These are phyloP conservation scores for Asterella californica DNA, from an alignment of 225 moss, liverwort and hornwort species.

Conservation along the genomic window DNA sequence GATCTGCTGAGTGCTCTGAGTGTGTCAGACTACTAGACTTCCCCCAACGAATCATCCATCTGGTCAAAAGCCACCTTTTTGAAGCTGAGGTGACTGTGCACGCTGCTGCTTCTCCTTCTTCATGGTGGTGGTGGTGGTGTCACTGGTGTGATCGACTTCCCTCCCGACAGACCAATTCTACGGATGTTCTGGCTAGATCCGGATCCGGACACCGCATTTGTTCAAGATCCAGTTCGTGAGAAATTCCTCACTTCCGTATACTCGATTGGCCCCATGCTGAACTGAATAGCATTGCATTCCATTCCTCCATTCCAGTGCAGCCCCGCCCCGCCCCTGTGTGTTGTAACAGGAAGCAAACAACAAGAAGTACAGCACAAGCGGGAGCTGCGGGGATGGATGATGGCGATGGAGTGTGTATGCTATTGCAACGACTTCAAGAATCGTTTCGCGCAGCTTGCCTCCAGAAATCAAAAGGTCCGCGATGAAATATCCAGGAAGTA, in stretches of 20 bases:
- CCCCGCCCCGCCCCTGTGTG: neutral
- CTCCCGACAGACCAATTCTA: too few relatives aligned
- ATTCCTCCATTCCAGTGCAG: too few relatives aligned
- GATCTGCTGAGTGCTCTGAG: neutral
- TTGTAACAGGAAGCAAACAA: neutral
- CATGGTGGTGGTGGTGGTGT: neutral
- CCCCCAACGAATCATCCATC: neutral
- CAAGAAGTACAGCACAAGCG: neutral
- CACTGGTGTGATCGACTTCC: neutral
- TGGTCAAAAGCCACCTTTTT: neutral
- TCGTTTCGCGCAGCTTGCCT: too few relatives aligned
- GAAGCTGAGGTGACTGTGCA: neutral
- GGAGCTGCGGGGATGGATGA: neutral
- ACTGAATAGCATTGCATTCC: neutral
- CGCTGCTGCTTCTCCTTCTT: too few relatives aligned
- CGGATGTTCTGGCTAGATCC: neutral
- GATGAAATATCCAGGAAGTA: too few relatives aligned
- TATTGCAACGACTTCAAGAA: too few relatives aligned
- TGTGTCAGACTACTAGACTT: neutral
- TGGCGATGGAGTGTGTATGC: too few relatives aligned
- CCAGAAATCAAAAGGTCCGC: too few relatives aligned
- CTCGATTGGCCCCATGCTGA: neutral
- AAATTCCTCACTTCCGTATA: neutral
- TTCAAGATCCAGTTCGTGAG: too few relatives aligned
- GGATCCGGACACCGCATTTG: too few relatives aligned